phyloP scores from a whole-genome alignment of 1,284 basidiomycete genomes.

The Coniferiporia weirii region DNA sequence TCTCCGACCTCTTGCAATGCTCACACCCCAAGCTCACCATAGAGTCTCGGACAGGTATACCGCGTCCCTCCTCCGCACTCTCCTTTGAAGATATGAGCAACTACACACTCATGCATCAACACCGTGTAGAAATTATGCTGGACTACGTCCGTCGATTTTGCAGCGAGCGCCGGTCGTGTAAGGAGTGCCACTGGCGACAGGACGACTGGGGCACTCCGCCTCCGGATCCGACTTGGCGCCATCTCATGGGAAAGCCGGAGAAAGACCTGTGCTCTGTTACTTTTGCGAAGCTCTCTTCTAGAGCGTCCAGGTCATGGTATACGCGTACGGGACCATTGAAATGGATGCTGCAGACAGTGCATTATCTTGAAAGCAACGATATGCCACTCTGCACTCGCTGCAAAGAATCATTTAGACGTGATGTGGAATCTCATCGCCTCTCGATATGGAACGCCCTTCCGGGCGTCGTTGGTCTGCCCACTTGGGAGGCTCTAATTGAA shows the following conservation, averaged over 20 bases:
- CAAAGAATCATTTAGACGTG: constrained; percentile 37
- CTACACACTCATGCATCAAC: constrained; percentile 56
- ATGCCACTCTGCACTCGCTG: constrained; percentile 38
- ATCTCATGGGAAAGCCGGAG: constrained; percentile 22
- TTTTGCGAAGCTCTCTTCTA: constrained; percentile 38
- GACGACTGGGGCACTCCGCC: not conserved
- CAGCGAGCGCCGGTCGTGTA: constrained; percentile 29
- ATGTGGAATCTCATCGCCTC: constrained; percentile 36
- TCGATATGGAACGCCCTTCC: constrained; percentile 47
- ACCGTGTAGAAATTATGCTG: constrained; percentile 45
- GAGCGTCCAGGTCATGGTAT: constrained; percentile 46
- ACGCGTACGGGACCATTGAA: constrained; percentile 48
- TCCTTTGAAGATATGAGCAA: constrained; percentile 37
- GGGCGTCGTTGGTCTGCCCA: constrained; percentile 36
- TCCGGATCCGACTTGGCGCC: not conserved
- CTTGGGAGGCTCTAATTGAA: constrained; percentile 40
- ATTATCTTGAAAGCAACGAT: constrained; percentile 32
- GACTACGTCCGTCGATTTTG: constrained; percentile 45
- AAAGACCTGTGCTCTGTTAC: constrained; percentile 34
- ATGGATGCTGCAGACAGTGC: constrained; percentile 46
- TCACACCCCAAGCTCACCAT: constrained; percentile 51
- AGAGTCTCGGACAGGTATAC: constrained; percentile 36
- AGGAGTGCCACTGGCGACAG: constrained; percentile 21
- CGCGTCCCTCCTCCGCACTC: constrained; percentile 43
- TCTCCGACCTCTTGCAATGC: constrained; percentile 42